phyloP scores from a whole-genome alignment of 1,284 basidiomycete genomes.

The Mycosarcoma mackinlayi region DNA sequence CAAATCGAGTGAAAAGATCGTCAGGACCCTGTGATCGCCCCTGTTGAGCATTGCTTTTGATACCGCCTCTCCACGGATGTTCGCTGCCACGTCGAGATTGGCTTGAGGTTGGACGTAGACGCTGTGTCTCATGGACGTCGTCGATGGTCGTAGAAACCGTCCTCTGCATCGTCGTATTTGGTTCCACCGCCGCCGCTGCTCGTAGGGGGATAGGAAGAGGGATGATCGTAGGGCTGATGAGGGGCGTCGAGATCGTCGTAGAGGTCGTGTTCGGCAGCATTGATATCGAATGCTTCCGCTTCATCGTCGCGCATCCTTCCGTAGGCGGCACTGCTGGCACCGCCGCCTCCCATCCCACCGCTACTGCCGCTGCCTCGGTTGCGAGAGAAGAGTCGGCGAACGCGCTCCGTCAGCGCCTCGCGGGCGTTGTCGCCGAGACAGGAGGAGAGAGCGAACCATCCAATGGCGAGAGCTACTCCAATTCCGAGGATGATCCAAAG shows the following conservation, averaged over 20 bases:
- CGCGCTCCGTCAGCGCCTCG: slow-evolving; percentile 19
- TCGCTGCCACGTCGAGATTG: no score
- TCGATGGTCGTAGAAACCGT: slow-evolving; percentile 28
- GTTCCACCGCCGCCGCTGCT: slow-evolving; percentile 1
- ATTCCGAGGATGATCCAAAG: slow-evolving; percentile 52
- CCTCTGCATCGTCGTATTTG: slow-evolving; percentile 28
- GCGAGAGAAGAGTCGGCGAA: slow-evolving; percentile 30
- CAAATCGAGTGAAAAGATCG: no score
- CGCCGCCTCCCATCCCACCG: slow-evolving; percentile 5
- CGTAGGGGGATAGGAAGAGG: slow-evolving; percentile 35
- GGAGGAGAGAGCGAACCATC: slow-evolving; percentile 51
- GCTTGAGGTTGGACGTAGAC: neutral
- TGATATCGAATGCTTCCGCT: slow-evolving; percentile 46
- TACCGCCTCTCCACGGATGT: no score
- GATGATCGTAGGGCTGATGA: slow-evolving; percentile 33
- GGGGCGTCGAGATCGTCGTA: slow-evolving; percentile 40
- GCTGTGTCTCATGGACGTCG: slow-evolving; percentile 19
- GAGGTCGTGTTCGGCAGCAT: slow-evolving; percentile 43
- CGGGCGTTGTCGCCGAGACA: slow-evolving; percentile 48
- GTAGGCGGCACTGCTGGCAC: slow-evolving; percentile 24
- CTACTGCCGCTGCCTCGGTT: slow-evolving; percentile 7
- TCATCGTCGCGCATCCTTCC: slow-evolving; percentile 52
- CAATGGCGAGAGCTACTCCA: slow-evolving; percentile 37
- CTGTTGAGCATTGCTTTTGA: no score
- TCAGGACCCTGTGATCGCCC: no score